A percentile compares a stretch with the other conserved stretches of the same genome.
Evolutionary conservation across 768 basidiomycete genomes (phyloP).

Genomic region (Boletellus ananiceps): DNA sequence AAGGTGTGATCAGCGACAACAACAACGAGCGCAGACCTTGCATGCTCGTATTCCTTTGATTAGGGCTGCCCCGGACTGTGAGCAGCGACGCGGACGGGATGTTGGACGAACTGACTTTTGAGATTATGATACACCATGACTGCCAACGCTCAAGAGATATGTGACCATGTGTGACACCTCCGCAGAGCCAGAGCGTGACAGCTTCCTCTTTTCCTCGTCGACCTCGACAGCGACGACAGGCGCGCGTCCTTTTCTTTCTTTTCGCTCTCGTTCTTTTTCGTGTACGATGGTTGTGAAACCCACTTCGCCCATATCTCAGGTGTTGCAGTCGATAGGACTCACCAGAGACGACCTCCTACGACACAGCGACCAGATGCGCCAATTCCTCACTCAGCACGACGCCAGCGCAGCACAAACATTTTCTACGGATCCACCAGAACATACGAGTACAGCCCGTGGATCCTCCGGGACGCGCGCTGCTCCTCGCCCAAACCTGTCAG

Average conservation of each 20-base stretch:
- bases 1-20: slow-evolving; percentile 9
- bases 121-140: slow-evolving; percentile 82
- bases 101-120: slow-evolving; percentile 51
- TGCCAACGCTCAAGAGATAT: slow-evolving; percentile 6
- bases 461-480: slow-evolving; percentile 41
- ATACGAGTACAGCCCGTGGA: slow-evolving; percentile 35
- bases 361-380: slow-evolving; percentile 77
- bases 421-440: slow-evolving; percentile 32
- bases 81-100: slow-evolving; percentile 16
- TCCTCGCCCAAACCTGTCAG: slow-evolving; percentile 49
- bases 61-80: slow-evolving; percentile 53
- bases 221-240: slow-evolving; percentile 22
- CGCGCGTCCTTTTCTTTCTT: slow-evolving; percentile 1
- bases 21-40: slow-evolving; percentile 57
- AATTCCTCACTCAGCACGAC: slow-evolving; percentile 60
- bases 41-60: slow-evolving; percentile 98
- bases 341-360: slow-evolving; percentile 70
- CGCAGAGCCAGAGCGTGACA: slow-evolving; percentile 16
- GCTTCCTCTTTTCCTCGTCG: slow-evolving; percentile 12
- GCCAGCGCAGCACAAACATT: slow-evolving; percentile 42
- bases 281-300: slow-evolving; percentile 27
- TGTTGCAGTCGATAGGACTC: slow-evolving; percentile 66
- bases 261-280: background rate
- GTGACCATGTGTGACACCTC: slow-evolving; percentile 23
- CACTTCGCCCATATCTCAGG: slow-evolving; percentile 66